phyloP scores from a whole-genome alignment of 805 yeast genomes.

The Saccharomycopsis malanga region DNA sequence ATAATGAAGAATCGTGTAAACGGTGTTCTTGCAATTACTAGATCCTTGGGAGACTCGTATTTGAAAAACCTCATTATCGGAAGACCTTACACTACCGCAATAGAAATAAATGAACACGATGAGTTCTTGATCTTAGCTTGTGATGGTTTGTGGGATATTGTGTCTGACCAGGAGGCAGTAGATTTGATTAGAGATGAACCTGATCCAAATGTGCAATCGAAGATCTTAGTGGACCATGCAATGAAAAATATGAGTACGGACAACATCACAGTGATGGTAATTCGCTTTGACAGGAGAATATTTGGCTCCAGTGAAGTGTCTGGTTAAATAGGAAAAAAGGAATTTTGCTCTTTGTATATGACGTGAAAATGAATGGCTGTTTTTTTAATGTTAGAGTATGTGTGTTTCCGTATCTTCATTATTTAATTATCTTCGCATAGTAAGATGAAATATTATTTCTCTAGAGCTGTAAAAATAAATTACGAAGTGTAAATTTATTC shows the following conservation, averaged over 20 bases:
- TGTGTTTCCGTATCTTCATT: no score
- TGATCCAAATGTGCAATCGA: slow-evolving; percentile 63
- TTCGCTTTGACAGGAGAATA: slow-evolving; percentile 27
- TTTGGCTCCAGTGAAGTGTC: slow-evolving; percentile 8
- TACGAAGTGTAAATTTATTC: no score
- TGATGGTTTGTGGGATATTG: slow-evolving; percentile 96
- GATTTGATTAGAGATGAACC: slow-evolving; percentile 48
- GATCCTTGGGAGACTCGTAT: slow-evolving; percentile 90
- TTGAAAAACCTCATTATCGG: slow-evolving; percentile 87
- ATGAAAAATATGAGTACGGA: slow-evolving; percentile 77
- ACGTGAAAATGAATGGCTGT: no score
- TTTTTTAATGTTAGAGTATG: no score
- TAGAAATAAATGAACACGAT: slow-evolving; percentile 60
- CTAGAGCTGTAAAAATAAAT: no score
- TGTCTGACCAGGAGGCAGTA: slow-evolving; percentile 79
- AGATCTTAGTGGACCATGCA: slow-evolving; percentile 62
- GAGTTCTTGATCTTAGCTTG: slow-evolving; percentile 86
- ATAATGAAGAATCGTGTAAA: slow-evolving; percentile 88
- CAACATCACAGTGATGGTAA: slow-evolving; percentile 90
- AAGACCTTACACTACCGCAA: slow-evolving; percentile 85
- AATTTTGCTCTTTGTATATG: no score
- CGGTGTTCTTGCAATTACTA: slow-evolving; percentile 90
- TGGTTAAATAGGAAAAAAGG: no score
- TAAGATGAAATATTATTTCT: no score
- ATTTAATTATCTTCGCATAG: no score